Percentiles rank a stretch among this genome's conserved stretches.
Evolutionary conservation across 2,329 filamentous ascomycete species (phyloP).

Genomic region (Ciborinia camelliae): DNA sequence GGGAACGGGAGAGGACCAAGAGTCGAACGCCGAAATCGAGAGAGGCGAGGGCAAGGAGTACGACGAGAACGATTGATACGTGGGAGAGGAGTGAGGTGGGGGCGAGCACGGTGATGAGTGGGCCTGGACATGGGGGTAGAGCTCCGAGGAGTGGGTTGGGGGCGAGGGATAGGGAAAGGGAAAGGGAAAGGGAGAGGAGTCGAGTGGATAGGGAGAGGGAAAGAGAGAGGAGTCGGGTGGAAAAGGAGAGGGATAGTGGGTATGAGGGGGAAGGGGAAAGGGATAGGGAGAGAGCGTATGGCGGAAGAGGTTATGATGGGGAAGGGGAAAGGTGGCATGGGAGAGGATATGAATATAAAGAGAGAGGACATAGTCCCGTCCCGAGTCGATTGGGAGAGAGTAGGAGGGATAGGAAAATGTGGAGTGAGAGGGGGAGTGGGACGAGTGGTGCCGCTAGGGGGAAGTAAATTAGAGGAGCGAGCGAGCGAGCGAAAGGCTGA

Average conservation of each 20-base stretch:
- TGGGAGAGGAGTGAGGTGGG: slow-evolving; percentile 13
- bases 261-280: neutral
- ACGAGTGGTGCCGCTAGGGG: neutral
- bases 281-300: slow-evolving; percentile 3
- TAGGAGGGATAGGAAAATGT: slow-evolving; percentile 16
- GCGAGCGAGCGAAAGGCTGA: neutral
- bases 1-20: neutral
- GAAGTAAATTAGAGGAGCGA: neutral
- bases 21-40: neutral
- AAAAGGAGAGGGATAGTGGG: slow-evolving; percentile 6
- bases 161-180: neutral
- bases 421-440: slow-evolving; percentile 9
- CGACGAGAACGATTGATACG: slow-evolving; percentile 3
- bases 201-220: neutral
- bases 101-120: slow-evolving; percentile 6
- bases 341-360: slow-evolving; percentile 17
- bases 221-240: slow-evolving; percentile 1
- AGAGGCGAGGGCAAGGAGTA: neutral
- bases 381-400: slow-evolving; percentile 11
- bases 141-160: neutral
- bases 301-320: neutral
- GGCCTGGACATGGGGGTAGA: neutral
- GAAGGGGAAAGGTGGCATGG: slow-evolving; percentile 3
- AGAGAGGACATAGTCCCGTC: slow-evolving; percentile 11
- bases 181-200: neutral